Percentiles rank a stretch among this genome's conserved stretches.
phyloP scores from a whole-genome alignment of 1,284 basidiomycete species.

The Cutaneotrichosporon sp. region DNA sequence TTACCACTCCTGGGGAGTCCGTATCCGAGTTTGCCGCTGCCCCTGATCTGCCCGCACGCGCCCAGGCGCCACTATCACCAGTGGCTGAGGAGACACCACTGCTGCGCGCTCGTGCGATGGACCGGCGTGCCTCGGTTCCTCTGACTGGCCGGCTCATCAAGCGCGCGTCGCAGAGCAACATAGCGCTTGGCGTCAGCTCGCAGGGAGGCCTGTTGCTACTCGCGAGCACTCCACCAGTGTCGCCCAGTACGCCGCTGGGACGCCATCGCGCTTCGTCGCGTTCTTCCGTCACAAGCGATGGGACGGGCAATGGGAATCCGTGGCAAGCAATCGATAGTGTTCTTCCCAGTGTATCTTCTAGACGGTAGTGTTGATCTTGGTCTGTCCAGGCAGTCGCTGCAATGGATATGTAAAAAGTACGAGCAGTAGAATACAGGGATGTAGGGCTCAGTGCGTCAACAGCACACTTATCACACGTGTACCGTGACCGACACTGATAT shows the following conservation, averaged over 20 bases:
- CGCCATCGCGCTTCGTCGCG: not conserved
- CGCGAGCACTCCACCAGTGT: constrained; percentile 36
- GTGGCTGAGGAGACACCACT: constrained; percentile 27
- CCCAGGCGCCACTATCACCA: not conserved
- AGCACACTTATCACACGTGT: too few relatives aligned
- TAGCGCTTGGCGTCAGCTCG: constrained; percentile 27
- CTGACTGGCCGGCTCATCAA: not conserved
- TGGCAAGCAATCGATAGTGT: not conserved
- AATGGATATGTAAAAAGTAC: too few relatives aligned
- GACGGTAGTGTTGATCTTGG: not conserved
- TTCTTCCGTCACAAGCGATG: not conserved
- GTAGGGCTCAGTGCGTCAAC: not conserved
- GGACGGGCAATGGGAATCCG: not conserved
- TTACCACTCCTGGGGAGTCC: constrained; percentile 31
- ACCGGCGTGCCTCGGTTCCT: not conserved
- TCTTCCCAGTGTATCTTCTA: constrained; percentile 1
- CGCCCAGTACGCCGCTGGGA: not conserved
- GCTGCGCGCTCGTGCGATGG: not conserved
- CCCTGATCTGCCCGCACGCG: too few relatives aligned
- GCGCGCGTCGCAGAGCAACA: constrained; percentile 20
- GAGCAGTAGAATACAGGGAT: too few relatives aligned
- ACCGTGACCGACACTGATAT: too few relatives aligned
- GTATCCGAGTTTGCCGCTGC: too few relatives aligned
- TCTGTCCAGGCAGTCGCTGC: too few relatives aligned
- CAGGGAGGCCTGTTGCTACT: constrained; percentile 40